Percentiles rank a stretch among this genome's conserved stretches.
Conservation (phyloP, 2,329 filamentous ascomycete species). For the Hymenoscyphus occultus region DNA sequence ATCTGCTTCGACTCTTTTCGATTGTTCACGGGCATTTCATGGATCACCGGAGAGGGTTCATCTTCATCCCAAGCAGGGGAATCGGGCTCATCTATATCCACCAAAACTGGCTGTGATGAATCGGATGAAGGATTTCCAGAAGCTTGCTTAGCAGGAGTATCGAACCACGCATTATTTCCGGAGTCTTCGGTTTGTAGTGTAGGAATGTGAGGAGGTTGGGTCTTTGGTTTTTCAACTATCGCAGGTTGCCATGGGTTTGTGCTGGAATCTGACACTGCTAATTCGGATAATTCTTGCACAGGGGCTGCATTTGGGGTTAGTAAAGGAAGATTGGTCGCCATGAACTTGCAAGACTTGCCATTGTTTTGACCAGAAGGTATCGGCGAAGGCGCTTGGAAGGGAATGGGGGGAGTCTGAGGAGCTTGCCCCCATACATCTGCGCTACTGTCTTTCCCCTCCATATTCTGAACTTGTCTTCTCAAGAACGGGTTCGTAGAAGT, state of each 20-base stretch:
- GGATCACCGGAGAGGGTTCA: conserved; percentile 21
- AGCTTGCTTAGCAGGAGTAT: conserved; percentile 14
- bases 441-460: conserved; percentile 29
- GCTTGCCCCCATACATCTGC: conserved; percentile 30
- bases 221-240: conserved; percentile 22
- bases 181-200: conserved; percentile 28
- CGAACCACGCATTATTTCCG: conserved; percentile 32
- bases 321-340: not conserved
- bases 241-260: conserved; percentile 36
- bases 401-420: conserved; percentile 18
- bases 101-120: conserved; percentile 23
- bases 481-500: conserved; percentile 35
- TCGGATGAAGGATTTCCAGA: conserved; percentile 18
- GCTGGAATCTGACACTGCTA: conserved; percentile 28
- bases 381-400: conserved; percentile 20
- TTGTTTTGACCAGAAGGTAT: conserved; percentile 25
- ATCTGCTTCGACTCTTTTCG: conserved; percentile 24
- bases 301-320: conserved; percentile 16
- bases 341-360: conserved; percentile 1
- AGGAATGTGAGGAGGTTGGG: conserved; percentile 20
- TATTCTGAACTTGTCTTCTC: conserved; percentile 24
- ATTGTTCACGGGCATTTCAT: conserved; percentile 24
- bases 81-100: conserved; percentile 33
- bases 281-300: conserved; percentile 27
- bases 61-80: conserved; percentile 37